Evolutionary conservation across 169 alveolate genomes (phyloP).

Genomic region (Cryptosporidium parvum): DNA sequence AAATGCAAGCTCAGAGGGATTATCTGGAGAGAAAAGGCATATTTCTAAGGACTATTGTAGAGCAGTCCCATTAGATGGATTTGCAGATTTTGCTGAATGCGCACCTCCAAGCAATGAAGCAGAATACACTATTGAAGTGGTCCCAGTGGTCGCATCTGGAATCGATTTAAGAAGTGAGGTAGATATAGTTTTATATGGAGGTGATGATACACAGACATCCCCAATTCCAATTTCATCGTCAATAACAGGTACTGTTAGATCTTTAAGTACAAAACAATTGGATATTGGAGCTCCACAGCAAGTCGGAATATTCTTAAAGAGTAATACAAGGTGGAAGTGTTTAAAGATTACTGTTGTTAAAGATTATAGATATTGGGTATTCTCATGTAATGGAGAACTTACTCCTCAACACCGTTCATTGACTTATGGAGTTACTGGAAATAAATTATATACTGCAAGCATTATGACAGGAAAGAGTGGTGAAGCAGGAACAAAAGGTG

Average conservation of each 20-base stretch:
- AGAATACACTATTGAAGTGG: slow-evolving; percentile 86
- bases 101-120: slow-evolving; percentile 88
- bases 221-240: slow-evolving; percentile 84
- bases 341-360: slow-evolving; percentile 87
- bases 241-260: slow-evolving; percentile 83
- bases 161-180: slow-evolving; percentile 84
- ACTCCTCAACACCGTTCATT: slow-evolving; percentile 78
- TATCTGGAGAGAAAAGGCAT: slow-evolving; percentile 25
- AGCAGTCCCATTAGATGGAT: slow-evolving; percentile 86
- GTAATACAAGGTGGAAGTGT: slow-evolving; percentile 88
- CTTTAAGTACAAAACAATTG: slow-evolving; percentile 81
- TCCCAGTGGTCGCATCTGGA: slow-evolving; percentile 84
- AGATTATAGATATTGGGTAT: slow-evolving; percentile 90
- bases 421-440: slow-evolving; percentile 80
- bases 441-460: slow-evolving; percentile 77
- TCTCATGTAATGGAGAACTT: slow-evolving; percentile 86
- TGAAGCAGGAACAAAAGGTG: slow-evolving; percentile 87
- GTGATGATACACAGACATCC: slow-evolving; percentile 85
- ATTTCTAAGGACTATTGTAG: slow-evolving; percentile 86
- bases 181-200: slow-evolving; percentile 78
- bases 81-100: slow-evolving; percentile 88
- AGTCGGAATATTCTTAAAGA: slow-evolving; percentile 83
- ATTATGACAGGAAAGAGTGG: slow-evolving; percentile 81
- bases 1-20: slow-evolving; percentile 14
- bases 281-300: slow-evolving; percentile 87